Base-by-base conservation (phyloP, 768 basidiomycete species). In the Leccinum boreale region DNA sequence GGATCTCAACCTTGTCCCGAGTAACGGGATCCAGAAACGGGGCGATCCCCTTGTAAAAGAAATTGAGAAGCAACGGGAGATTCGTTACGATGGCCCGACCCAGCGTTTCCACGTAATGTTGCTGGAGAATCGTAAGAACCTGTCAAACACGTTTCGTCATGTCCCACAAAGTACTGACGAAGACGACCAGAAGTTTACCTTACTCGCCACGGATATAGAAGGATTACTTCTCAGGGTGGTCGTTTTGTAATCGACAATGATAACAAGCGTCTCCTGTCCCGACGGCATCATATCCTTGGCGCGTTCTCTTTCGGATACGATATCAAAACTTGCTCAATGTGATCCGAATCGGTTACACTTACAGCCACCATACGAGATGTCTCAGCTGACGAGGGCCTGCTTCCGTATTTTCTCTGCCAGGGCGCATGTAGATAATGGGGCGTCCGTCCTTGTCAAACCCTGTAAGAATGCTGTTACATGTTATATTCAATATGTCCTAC, bases 1-100 rank as follows among this genome's bases (percentile, higher is more conserved):
- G 29, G 29, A 28, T 31, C 45, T 8, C 39, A 24, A 88, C 89
- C 85, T 94, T 95, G 67, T 93, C 91, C 46, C 90, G 79, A 0
- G 93, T 94, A 29, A 93, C 84, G 6, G 93, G 92, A 67, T 95
- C 92, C 51, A 95, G 70, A 76, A 94, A 92, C 0, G 92, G 92
- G 9, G 86, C 75, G 61, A 95, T 92, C 45, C 86, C 90, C 65
- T 88, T 94, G 72, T 86, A 89, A 74, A 90, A 89, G 73, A 89
- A 89, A 66, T 70, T 84, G 49, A 90, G 79, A 11, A 92, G 78
- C 61, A 80, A 72, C 4, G 92, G 91, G 26, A 93, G 84, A 67
- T 93, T 92, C 50, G 89, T 84, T 50, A 94, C 86, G 39, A 94
- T 77, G 28, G 90, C 92, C 12, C 90, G 82, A 29, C 92, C 92